Conservation (phyloP, 495 filamentous ascomycete species). For the Xylaria telfairii region DNA sequence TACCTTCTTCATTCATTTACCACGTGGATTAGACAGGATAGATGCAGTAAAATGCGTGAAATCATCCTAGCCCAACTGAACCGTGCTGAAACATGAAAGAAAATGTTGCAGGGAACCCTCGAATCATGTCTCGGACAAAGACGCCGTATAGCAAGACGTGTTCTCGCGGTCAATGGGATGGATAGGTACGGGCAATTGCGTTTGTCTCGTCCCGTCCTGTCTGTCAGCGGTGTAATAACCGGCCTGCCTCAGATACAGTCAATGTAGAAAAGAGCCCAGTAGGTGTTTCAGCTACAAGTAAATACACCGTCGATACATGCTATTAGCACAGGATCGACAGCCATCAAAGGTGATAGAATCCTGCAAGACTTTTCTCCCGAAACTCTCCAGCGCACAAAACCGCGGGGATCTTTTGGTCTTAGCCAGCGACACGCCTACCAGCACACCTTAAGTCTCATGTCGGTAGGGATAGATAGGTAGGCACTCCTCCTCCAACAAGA, state of each 20-base stretch:
- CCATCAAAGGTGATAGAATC: not conserved
- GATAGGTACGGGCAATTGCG: not conserved
- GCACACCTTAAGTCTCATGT: not conserved
- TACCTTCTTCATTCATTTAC: not conserved
- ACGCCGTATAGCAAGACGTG: not conserved
- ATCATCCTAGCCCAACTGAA: not conserved
- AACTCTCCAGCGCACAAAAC: not conserved
- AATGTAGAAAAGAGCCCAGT: not conserved
- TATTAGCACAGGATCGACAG: not conserved
- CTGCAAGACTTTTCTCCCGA: not conserved
- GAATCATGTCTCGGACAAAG: not conserved
- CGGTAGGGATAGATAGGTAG: not conserved
- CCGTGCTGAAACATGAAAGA: not conserved
- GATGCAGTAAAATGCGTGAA: not conserved
- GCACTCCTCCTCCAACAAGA: not conserved
- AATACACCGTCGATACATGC: not conserved
- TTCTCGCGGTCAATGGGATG: not conserved
- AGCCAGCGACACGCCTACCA: not conserved
- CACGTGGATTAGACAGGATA: not conserved
- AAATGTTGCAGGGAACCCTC: too few species aligned
- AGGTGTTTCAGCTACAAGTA: not conserved
- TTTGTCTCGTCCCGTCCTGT: not conserved
- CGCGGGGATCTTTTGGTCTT: not conserved
- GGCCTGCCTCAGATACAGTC: too few species aligned
- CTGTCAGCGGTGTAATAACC: not conserved